Conservation (phyloP, 1,139 yeast species). For the Taphrina populina region DNA sequence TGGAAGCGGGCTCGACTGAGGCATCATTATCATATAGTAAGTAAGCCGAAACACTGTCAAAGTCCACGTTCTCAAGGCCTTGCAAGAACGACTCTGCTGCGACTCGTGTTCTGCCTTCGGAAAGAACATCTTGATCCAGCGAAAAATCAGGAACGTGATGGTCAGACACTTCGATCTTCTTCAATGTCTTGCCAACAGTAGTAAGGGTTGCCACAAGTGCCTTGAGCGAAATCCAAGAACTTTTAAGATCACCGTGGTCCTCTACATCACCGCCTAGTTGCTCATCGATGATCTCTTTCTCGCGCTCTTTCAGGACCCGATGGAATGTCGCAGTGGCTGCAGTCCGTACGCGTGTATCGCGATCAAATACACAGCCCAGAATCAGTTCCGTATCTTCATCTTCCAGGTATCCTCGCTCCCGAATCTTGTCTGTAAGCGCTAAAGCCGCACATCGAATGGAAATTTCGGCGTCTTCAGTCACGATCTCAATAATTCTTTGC, state of each 20-base stretch:
- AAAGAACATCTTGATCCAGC: slow-evolving; percentile 33
- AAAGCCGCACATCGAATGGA: slow-evolving; percentile 58
- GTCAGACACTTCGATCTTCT: slow-evolving; percentile 30
- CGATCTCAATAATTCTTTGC: slow-evolving; percentile 63
- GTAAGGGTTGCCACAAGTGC: slow-evolving; percentile 38
- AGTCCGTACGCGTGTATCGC: slow-evolving; percentile 45
- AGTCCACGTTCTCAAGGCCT: slow-evolving; percentile 37
- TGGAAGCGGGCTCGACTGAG: slow-evolving; percentile 38
- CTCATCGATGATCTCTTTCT: slow-evolving; percentile 31
- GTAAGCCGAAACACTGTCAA: slow-evolving; percentile 40
- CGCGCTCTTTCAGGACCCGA: slow-evolving; percentile 40
- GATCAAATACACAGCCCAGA: slow-evolving; percentile 52
- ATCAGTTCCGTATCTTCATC: slow-evolving; percentile 52
- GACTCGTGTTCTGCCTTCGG: slow-evolving; percentile 39
- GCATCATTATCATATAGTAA: slow-evolving; percentile 44
- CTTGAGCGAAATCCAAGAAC: slow-evolving; percentile 41
- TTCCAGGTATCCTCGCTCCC: slow-evolving; percentile 62
- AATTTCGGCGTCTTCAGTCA: slow-evolving; percentile 54
- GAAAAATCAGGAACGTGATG: slow-evolving; percentile 39
- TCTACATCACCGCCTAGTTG: slow-evolving; percentile 31
- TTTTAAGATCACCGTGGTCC: slow-evolving; percentile 8
- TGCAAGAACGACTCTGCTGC: slow-evolving; percentile 41
- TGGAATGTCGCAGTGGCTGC: slow-evolving; percentile 43
- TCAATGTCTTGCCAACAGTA: slow-evolving; percentile 13
- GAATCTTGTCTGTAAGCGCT: slow-evolving; percentile 57